Evolutionary conservation across 495 filamentous ascomycete genomes (phyloP).

Genomic region (Niebla homalea): DNA sequence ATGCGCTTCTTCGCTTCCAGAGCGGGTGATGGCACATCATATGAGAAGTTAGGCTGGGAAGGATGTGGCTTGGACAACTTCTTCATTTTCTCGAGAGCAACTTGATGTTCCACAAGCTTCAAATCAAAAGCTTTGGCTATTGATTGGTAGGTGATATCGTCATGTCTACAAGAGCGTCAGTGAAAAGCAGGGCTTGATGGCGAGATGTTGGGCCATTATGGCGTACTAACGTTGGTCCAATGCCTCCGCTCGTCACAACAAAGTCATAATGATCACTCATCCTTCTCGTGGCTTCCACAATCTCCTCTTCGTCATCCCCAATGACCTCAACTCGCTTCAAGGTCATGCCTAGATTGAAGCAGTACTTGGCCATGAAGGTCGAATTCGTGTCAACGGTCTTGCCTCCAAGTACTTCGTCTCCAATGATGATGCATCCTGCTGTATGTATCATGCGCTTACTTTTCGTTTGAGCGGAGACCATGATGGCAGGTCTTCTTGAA

Average conservation of each 20-base stretch:
- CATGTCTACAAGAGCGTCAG: conserved; percentile 50
- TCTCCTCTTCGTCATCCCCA: conserved; percentile 78
- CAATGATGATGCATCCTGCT: conserved; percentile 88
- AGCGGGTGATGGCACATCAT: conserved; percentile 66
- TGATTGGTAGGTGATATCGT: conserved; percentile 92
- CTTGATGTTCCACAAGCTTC: conserved; percentile 59
- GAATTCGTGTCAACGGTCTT: conserved; percentile 96
- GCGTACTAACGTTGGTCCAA: conserved; percentile 70
- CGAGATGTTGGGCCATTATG: not conserved
- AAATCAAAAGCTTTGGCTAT: conserved; percentile 82
- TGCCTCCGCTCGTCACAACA: conserved; percentile 86
- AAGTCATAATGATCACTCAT: conserved; percentile 87
- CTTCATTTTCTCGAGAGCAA: conserved; percentile 72
- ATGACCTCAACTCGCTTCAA: conserved; percentile 87
- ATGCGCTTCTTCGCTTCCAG: conserved; percentile 76
- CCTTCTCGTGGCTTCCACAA: conserved; percentile 69
- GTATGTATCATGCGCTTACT: conserved; percentile 62
- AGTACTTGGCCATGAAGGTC: conserved; percentile 79
- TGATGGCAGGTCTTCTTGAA: conserved; percentile 26
- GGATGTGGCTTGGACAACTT: conserved; percentile 57
- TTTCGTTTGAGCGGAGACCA: conserved; percentile 42
- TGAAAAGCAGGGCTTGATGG: not conserved
- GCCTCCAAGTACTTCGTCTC: conserved; percentile 91
- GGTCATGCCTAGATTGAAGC: conserved; percentile 79
- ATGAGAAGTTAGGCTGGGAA: conserved; percentile 64